Base-by-base conservation (phyloP, 1,284 basidiomycete species). In the Polyporus tsugae region DNA sequence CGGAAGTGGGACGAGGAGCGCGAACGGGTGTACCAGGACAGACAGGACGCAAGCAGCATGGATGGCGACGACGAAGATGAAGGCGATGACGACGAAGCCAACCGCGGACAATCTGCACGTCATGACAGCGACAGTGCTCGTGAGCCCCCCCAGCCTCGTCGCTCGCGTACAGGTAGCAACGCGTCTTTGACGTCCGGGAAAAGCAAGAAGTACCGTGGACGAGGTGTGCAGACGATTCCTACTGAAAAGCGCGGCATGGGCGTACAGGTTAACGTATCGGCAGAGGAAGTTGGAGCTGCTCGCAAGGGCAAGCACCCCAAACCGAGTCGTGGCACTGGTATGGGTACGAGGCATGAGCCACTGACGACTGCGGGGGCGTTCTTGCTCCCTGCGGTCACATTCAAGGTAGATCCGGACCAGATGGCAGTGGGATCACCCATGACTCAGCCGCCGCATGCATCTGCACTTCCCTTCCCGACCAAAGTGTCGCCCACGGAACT, bases 61-160 rank as follows among this genome's bases (percentile, higher is more conserved):
- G 94, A 95, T 76, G 94, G 91, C 1, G 93, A 95, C 75, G 89
- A 93, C 68, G 94, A 95, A 74, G 93, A 93, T 69, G 92, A 94
- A 68, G 88, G 88, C n/a, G 89, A 91, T 59, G 90, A 84, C n/a
- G 80, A 81, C 42, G 77, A 80, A 13, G 79, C 79, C 84, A 41
- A 83, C 81, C 64, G 83, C 82, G 61, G 83, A 74, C 72, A 73
- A 64, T 49, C 74, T 74, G 64, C 69, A 74, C 72, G 71, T 74
- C 64, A 66, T 69, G 72, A 75, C 41, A 72, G 73, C 69, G 70
- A 77, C 67, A 64, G 73, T 73, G 70, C 73, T 70, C 60, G 74
- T 68, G 70, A 79, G 77, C 64, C 83, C 79, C 42, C 10, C 38
- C 64, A 65, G 39, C 57, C 72, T 25, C 80, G 81, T 60, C 78